These are phyloP conservation scores for Penicillium vulpinum DNA, from an alignment of 2,329 filamentous ascomycete species.

Conservation along the genomic window DNA sequence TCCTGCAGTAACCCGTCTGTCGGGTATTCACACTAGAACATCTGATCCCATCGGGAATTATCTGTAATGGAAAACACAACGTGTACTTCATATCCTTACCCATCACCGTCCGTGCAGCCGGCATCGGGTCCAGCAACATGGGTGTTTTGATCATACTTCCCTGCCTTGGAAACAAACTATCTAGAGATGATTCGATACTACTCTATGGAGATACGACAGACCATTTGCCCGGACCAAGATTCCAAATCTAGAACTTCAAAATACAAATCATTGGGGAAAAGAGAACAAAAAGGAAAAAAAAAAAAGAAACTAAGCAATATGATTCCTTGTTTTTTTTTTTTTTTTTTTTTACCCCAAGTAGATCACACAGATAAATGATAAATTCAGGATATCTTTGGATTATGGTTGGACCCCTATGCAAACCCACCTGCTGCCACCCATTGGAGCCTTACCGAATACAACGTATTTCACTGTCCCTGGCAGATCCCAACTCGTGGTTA, in stretches of 20 bases:
- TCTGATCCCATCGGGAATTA: constrained; percentile 31
- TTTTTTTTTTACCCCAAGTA: neutral
- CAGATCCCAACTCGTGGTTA: constrained; percentile 33
- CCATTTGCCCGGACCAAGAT: constrained; percentile 15
- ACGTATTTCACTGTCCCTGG: constrained; percentile 30
- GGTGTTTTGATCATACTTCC: no score
- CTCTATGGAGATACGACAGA: constrained; percentile 19
- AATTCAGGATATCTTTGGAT: constrained; percentile 16
- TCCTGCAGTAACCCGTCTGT: constrained; percentile 35
- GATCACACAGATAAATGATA: neutral
- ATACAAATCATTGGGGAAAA: constrained; percentile 10
- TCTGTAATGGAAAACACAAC: constrained; percentile 27
- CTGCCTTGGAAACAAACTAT: no score
- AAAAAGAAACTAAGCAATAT: neutral
- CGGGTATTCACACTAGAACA: constrained; percentile 35
- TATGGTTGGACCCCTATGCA: constrained; percentile 30
- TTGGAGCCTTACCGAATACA: constrained; percentile 26
- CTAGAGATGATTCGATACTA: constrained; percentile 27
- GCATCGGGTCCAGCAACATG: constrained; percentile 32
- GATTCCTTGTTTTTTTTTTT: neutral
- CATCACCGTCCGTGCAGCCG: constrained; percentile 28
- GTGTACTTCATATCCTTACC: constrained; percentile 17
- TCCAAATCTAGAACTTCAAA: constrained; percentile 5
- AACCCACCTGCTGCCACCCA: constrained; percentile 28
- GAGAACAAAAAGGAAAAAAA: no score